These are phyloP conservation scores for Penicillium sp. DNA, from an alignment of 2,329 filamentous ascomycete species.

Conservation along the genomic window DNA sequence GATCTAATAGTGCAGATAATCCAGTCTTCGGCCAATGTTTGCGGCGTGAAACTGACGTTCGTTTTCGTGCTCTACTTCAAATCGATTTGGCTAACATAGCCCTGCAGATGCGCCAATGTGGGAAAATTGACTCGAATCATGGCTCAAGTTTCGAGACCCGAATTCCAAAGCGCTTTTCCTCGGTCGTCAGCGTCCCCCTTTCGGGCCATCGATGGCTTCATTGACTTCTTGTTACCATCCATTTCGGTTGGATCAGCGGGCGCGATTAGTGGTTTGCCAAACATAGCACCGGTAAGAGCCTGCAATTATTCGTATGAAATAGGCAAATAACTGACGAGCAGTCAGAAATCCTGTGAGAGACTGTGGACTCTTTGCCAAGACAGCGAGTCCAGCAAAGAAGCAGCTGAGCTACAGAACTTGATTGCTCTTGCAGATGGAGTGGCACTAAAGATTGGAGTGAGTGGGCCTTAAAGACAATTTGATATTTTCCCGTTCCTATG, in stretches of 20 bases:
- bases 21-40: neutral
- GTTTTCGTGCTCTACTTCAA: neutral
- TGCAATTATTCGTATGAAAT: neutral
- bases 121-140: constrained; percentile 1
- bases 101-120: neutral
- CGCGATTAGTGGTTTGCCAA: neutral
- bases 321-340: neutral
- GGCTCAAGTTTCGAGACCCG: neutral
- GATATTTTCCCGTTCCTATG: neutral
- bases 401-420: neutral
- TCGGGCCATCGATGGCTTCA: neutral
- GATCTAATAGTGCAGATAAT: neutral
- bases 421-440: neutral
- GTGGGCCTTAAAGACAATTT: neutral
- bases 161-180: neutral
- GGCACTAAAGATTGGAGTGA: neutral
- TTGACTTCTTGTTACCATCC: neutral
- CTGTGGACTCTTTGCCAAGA: neutral
- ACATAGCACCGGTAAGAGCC: neutral
- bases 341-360: neutral
- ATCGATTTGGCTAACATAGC: neutral
- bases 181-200: neutral
- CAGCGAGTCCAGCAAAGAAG: neutral
- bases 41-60: neutral
- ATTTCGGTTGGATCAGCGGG: neutral